Evolutionary conservation across 1,284 basidiomycete species (phyloP).

Genomic region (Malassezia equina): DNA sequence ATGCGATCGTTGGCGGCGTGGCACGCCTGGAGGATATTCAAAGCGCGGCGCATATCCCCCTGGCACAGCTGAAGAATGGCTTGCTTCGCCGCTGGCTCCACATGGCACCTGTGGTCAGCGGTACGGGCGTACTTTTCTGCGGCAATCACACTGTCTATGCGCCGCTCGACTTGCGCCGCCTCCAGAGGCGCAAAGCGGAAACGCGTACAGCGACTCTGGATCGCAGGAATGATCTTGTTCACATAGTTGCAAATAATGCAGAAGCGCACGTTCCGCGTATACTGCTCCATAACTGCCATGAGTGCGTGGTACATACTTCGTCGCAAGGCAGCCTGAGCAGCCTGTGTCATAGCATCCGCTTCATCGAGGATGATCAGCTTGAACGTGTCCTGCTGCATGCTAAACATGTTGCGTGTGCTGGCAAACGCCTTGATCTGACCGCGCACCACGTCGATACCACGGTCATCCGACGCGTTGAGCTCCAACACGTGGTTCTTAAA

Average conservation of each 20-base stretch:
- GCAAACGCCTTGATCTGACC: conserved; percentile 99
- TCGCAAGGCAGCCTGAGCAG: conserved; percentile 87
- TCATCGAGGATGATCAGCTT: conserved; percentile 98
- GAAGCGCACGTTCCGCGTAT: conserved; percentile 95
- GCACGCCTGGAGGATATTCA: conserved; percentile 93
- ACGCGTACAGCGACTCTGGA: conserved; percentile 93
- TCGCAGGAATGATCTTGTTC: conserved; percentile 97
- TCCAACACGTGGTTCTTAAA: conserved; percentile 81
- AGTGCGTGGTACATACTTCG: conserved; percentile 53
- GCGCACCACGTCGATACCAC: conserved; percentile 94
- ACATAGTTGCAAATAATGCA: conserved; percentile 99
- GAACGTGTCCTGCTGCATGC: conserved; percentile 52
- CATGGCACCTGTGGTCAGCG: conserved; percentile 59
- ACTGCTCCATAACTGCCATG: conserved; percentile 84
- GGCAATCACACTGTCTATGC: conserved; percentile 69
- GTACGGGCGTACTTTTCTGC: conserved; percentile 60
- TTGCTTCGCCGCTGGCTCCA: conserved; percentile 74
- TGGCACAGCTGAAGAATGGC: conserved; percentile 84
- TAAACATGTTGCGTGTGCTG: conserved; percentile 74
- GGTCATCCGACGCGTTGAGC: conserved; percentile 94
- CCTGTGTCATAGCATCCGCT: conserved; percentile 99
- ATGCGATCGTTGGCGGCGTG: conserved; percentile 83
- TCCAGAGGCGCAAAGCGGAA: conserved; percentile 91
- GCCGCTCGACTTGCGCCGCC: conserved; percentile 70
- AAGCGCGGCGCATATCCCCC: conserved; percentile 92